Evolutionary conservation across 495 filamentous ascomycete genomes (phyloP), one percentile per base, ranked within the genome.

Genomic region (Aspergillus coremiiformis): DNA sequence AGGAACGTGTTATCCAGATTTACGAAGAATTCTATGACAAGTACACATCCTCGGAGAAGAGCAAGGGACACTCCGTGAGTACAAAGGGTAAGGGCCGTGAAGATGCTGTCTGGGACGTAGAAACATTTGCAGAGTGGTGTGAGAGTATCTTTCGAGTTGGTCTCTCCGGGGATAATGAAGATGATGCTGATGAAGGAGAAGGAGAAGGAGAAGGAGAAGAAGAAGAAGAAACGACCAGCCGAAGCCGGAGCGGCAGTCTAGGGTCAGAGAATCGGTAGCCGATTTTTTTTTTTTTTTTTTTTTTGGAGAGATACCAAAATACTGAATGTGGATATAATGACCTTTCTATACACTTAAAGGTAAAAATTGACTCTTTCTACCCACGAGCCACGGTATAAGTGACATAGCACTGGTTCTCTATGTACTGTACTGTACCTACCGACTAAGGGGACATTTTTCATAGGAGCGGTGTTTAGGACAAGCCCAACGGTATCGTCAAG

Each of bases 51-150:
- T 65, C 66, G 3, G 70, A 70, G 58, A 69, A 73, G 59, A 62
- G 66, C 7, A 75, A 75, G 57, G 74, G 72, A 0, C 61, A 65
- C 49, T 56, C 62, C 12, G 57, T 75, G 26, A 80, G 74, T 57
- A 77, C 66, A 59, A 84, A 84, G 54, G 78, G 79, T 7, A 85
- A 86, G 62, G 78, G 77, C 5, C 67, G 77, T 39, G 79, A 82
- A 54, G 81, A 85, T 64, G 77, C 71, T 20, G 69, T 79, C n/a
- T 84, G 79, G 81, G 80, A 84, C 64, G 66, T 77, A n/a, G 78
- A 83, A 56, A 81, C 72, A 11, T 84, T 84, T 64, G 71, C 66
- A 1, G 76, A 78, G 51, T 84, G 81, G 81, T 78, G 73, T 45
- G 76, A 74, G 46, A 70, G 70, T 23, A 66, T 82, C 3, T 84